Conservation (phyloP, 345 rosid species). For the Lepidium aucheri region DNA sequence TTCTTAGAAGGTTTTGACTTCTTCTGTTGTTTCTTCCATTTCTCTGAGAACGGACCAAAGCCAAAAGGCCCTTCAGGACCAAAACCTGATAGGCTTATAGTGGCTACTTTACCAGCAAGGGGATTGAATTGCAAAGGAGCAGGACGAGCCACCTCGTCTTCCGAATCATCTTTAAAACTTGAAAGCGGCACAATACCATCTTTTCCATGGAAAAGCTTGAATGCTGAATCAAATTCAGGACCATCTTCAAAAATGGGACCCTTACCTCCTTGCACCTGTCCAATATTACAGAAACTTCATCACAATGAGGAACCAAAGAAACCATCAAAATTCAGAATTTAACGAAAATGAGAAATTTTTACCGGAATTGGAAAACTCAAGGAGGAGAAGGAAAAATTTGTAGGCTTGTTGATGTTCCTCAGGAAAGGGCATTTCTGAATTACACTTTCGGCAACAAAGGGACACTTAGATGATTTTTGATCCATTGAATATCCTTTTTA, state of each 20-base stretch:
- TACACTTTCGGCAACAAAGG: slow-evolving; percentile 36
- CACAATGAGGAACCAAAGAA: neutral
- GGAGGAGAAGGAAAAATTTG: slow-evolving; percentile 57
- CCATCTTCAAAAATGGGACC: slow-evolving; percentile 96
- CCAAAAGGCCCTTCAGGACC: slow-evolving; percentile 71
- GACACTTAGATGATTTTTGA: slow-evolving; percentile 38
- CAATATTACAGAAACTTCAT: neutral
- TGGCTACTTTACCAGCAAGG: slow-evolving; percentile 56
- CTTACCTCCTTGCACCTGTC: slow-evolving; percentile 42
- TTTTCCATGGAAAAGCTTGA: slow-evolving; percentile 78
- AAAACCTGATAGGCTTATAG: slow-evolving; percentile 76
- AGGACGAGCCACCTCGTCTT: slow-evolving; percentile 25
- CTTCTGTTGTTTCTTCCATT: slow-evolving; percentile 57
- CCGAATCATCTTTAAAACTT: slow-evolving; percentile 4
- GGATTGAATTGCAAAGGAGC: slow-evolving; percentile 61
- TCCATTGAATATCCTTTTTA: slow-evolving; percentile 25
- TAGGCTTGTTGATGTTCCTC: slow-evolving; percentile 70
- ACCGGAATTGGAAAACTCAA: slow-evolving; percentile 41
- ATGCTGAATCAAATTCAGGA: slow-evolving; percentile 59
- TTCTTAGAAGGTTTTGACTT: slow-evolving; percentile 46
- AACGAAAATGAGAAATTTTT: neutral
- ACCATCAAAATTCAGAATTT: neutral
- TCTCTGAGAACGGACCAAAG: slow-evolving; percentile 59
- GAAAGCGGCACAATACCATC: slow-evolving; percentile 79
- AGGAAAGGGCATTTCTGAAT: slow-evolving; percentile 72